phyloP scores from a whole-genome alignment of 495 filamentous ascomycete species.

The Hyaloscypha variabilis region DNA sequence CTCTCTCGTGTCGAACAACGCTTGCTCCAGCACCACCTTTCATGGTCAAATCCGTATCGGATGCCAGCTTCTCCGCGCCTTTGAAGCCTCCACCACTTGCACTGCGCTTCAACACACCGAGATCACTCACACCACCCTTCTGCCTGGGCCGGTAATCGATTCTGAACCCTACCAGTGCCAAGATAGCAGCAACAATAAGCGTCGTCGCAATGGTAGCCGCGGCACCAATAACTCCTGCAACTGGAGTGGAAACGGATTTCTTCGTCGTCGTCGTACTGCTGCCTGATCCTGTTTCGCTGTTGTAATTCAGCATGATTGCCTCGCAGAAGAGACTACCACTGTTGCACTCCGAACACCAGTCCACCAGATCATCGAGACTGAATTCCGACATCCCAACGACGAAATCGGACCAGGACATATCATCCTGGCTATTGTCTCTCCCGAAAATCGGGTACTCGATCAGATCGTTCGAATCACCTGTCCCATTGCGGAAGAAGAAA shows the following conservation, averaged over 20 bases:
- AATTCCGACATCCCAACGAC: constrained; percentile 50
- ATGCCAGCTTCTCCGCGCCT: constrained; percentile 49
- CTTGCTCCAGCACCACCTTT: constrained; percentile 32
- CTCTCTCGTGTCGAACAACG: constrained; percentile 45
- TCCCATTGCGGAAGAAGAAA: constrained; percentile 71
- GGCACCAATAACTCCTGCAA: constrained; percentile 64
- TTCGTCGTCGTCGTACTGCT: neutral
- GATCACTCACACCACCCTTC: neutral
- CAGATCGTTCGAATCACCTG: constrained; percentile 46
- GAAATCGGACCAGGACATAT: constrained; percentile 61
- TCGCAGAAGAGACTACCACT: constrained; percentile 58
- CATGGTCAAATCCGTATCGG: constrained; percentile 48
- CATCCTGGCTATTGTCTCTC: constrained; percentile 45
- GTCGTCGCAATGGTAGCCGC: constrained; percentile 62
- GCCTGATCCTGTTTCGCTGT: neutral
- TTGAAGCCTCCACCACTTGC: constrained; percentile 48
- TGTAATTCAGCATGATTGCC: constrained; percentile 31
- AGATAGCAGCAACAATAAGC: constrained; percentile 29
- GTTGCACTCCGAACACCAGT: constrained; percentile 66
- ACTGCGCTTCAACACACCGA: constrained; percentile 21
- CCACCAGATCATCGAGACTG: constrained; percentile 46
- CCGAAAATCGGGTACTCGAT: constrained; percentile 61
- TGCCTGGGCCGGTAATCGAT: constrained; percentile 20
- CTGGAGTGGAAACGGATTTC: constrained; percentile 12
- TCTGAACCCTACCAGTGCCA: constrained; percentile 45